Evolutionary conservation across 2,329 filamentous ascomycete species (phyloP).

Genomic region (Apiospora koreana): DNA sequence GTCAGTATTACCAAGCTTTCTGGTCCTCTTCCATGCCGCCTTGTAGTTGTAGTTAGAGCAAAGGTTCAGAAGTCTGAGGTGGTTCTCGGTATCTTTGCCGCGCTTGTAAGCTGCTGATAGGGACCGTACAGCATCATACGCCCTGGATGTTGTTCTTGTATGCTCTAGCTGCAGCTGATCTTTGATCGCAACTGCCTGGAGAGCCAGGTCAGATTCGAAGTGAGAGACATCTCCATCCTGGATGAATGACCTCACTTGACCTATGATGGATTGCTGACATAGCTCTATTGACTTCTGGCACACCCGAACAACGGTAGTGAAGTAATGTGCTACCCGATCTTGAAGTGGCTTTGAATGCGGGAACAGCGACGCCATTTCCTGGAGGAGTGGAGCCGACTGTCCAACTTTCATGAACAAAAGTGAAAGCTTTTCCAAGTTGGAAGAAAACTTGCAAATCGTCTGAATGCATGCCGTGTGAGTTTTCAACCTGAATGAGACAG

Average conservation of each 20-base stretch:
- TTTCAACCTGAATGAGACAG: constrained; percentile 15
- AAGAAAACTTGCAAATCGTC: constrained; percentile 31
- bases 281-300: constrained; percentile 38
- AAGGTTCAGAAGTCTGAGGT: constrained; percentile 34
- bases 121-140: not conserved
- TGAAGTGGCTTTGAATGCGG: constrained; percentile 38
- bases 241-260: constrained; percentile 32
- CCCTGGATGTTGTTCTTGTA: constrained; percentile 6
- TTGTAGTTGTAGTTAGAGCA: constrained; percentile 44
- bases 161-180: constrained; percentile 25
- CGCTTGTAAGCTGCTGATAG: not conserved
- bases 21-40: constrained; percentile 41
- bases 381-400: constrained; percentile 39
- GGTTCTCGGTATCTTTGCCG: constrained; percentile 16
- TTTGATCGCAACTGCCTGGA: constrained; percentile 37
- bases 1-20: constrained; percentile 39
- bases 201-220: constrained; percentile 34
- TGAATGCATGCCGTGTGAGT: constrained; percentile 16
- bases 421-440: constrained; percentile 41
- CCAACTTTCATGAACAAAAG: constrained; percentile 42
- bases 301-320: constrained; percentile 39
- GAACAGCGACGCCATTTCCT: constrained; percentile 41
- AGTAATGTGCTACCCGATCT: constrained; percentile 40
- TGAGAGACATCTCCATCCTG: constrained; percentile 33
- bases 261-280: constrained; percentile 33